Evolutionary conservation across 768 basidiomycete genomes (phyloP), one percentile per base, ranked within the genome.

Genomic region (Leccinum ochraceum): DNA sequence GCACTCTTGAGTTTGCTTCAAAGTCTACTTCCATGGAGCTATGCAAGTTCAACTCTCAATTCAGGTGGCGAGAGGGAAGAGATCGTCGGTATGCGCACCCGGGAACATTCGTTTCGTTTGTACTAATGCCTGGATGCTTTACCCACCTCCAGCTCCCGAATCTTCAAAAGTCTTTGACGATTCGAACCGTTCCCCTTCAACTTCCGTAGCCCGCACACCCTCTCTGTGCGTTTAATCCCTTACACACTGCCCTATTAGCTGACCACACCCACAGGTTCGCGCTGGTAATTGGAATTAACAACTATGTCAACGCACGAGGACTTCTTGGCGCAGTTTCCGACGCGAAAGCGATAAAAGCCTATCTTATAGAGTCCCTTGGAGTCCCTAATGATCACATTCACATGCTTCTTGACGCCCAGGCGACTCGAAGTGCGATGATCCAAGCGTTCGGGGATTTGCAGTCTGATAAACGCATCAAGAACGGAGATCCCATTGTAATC

Each of bases 251-350:
- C 6, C 8, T 13, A 6, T n/a, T 3, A n/a, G 3, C 24, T 52
- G n/a, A 52, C 14, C 11, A 32, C 16, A 20, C 20, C 6, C 6
- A 20, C 34, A 53, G 52, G 49, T 76, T 78, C 16, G 79, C 79
- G 6, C 69, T 82, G 24, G 69, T 80, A 53, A 77, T 82, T 44
- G 81, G 80, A 16, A 80, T 82, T 52, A 73, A 81, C 58, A 37
- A 71, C 46, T 82, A 82, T 51, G 37, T 17, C 34, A 61, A 65
- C 37, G 65, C 68, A 56, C 30, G 32, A 9, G 64, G 74, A 51
- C 75, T 81, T 55, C 53, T 28, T 6, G 77, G 74, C 16, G 79
- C 79, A 6, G 75, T 75, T 6, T 60, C 65, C 13, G 81, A 82
- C 57, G 80, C 80, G 0, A 68, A 78, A 59, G 70, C 70, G 3